Conservation (phyloP, 257 asterid species). For the Solanum sejunctum region DNA sequence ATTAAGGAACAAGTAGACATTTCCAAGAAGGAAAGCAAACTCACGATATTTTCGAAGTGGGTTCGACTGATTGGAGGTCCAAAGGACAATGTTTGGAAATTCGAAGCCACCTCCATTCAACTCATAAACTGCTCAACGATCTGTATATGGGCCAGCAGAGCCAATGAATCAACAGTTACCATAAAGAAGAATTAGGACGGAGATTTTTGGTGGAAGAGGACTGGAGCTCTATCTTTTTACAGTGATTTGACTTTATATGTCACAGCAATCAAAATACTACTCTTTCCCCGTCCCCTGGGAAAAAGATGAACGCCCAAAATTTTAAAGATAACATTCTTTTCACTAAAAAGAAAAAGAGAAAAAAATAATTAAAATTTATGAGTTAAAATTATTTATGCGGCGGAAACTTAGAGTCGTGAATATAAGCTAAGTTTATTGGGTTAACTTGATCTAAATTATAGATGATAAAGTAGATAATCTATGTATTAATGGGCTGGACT, state of each 20-base stretch:
- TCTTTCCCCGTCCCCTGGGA: too few species aligned
- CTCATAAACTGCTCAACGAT: conserved; percentile 17
- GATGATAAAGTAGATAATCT: too few species aligned
- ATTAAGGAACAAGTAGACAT: not conserved
- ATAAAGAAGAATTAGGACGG: not conserved
- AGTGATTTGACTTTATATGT: not conserved
- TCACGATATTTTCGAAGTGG: conserved; percentile 19
- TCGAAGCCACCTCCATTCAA: conserved; percentile 35
- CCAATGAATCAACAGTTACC: not conserved
- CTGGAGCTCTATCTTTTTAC: not conserved
- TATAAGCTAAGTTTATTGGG: too few species aligned
- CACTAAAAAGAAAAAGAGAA: too few species aligned
- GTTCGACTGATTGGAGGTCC: conserved; percentile 11
- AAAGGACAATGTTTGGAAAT: conserved; percentile 17
- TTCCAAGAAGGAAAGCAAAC: not conserved
- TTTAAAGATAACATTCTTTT: too few species aligned
- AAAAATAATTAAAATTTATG: too few species aligned
- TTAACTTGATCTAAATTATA: too few species aligned
- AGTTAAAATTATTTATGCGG: too few species aligned
- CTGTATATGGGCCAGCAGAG: not conserved
- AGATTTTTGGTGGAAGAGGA: not conserved
- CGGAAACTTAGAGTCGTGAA: too few species aligned
- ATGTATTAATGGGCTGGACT: too few species aligned
- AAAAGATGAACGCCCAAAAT: too few species aligned
- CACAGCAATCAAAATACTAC: not conserved